These are phyloP conservation scores for Lotus japonicus DNA, from an alignment of 306 rosid species.

Conservation along the genomic window DNA sequence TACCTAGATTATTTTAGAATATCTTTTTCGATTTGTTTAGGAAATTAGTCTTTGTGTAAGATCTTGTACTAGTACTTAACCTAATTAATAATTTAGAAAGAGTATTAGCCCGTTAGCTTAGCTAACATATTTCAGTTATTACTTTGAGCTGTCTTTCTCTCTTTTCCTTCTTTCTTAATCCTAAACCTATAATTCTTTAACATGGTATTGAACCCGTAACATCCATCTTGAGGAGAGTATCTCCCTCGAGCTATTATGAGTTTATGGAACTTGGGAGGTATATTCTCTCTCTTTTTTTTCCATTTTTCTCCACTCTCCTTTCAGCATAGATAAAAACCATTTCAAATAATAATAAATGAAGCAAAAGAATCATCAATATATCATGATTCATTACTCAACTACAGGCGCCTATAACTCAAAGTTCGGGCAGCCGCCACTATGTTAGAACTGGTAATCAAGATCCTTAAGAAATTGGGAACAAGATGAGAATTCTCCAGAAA, in stretches of 20 bases:
- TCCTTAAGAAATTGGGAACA: no score
- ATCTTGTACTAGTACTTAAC: not conserved
- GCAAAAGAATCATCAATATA: not conserved
- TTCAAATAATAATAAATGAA: not conserved
- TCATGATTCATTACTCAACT: not conserved
- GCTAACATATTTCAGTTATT: not conserved
- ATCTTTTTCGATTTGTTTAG: not conserved
- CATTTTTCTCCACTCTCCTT: not conserved
- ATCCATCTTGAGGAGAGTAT: not conserved
- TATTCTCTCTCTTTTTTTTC: not conserved
- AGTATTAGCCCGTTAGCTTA: not conserved
- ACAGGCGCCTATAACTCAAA: not conserved
- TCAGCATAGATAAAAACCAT: not conserved
- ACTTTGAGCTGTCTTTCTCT: not conserved
- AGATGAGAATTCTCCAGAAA: no score
- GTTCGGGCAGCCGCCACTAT: not conserved
- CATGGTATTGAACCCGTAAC: no score
- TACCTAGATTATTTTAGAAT: not conserved
- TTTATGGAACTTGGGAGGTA: not conserved
- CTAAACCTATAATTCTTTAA: not conserved
- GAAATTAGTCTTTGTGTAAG: not conserved
- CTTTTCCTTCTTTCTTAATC: not conserved
- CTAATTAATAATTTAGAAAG: not conserved
- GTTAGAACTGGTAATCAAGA: no score
- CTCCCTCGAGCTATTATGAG: not conserved